Evolutionary conservation across 163 green algal genomes (phyloP), one percentile per base, ranked within the genome.

Genomic region (Prototheca wickerhamii): DNA sequence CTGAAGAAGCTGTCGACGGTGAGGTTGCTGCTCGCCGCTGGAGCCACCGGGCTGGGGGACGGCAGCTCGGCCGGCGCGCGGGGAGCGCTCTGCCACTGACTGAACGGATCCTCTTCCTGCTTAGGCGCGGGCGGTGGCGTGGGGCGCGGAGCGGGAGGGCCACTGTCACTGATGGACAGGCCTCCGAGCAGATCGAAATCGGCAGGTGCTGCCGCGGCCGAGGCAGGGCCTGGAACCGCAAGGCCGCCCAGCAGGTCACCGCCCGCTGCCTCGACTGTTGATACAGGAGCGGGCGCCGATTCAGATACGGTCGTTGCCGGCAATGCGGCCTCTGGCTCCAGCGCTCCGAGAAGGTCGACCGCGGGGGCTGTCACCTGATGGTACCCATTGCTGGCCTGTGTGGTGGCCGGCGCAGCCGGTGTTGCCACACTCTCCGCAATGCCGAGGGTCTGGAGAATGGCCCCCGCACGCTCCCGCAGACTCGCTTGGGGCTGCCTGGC

Each of bases 391-490:
- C 12, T 49, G n/a, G n/a, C n/a, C n/a, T n/a, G n/a, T n/a, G n/a
- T n/a, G n/a, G n/a, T n/a, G n/a, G n/a, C n/a, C n/a, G 68, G 35
- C 30, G 65, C 61, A 30, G 72, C 61, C 17, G 62, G 51, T 32
- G 71, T 42, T 3, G 29, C 28, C 30, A 33, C 34, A 18, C 26
- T 32, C 20, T 23, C 15, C 2, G 63, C 65, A 0, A 67, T 56
- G 17, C 84, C 84, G 3, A 87, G 56, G 61, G 82, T 51, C n/a
- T 61, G 54, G 25, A 86, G 68, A 42, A 89, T 67, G 23, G 53
- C 29, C 6, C 65, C 43, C 1, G 76, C 79, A 20, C 72, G 63
- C 61, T 81, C 67, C 4, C 71, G 71, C 37, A 92, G 76, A 4
- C 73, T 73, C 2, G 71, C 67, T 59, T 90, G 84, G 5, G 71